Conservation (phyloP, 2,329 filamentous ascomycete species). For the Alternaria longipes region DNA sequence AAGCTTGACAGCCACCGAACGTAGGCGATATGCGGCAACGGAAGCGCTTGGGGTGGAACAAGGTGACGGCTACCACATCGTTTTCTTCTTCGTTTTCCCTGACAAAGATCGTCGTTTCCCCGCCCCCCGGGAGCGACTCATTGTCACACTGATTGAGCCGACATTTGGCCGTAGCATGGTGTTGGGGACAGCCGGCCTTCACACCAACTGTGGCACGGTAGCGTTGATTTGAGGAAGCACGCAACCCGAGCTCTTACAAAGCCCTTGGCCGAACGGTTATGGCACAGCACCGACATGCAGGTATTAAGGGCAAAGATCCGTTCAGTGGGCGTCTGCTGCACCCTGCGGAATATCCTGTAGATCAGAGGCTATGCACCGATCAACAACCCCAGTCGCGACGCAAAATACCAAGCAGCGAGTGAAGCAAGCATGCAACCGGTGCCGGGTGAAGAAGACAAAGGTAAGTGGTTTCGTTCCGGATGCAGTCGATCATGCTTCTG, state of each 20-base stretch:
- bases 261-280: background rate
- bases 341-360: background rate
- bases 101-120: background rate
- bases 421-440: constrained; percentile 17
- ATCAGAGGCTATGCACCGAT: background rate
- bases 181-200: background rate
- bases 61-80: no score
- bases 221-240: background rate
- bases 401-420: constrained; percentile 11
- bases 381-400: background rate
- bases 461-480: constrained; percentile 1
- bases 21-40: background rate
- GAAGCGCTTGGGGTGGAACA: no score
- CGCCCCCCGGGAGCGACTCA: background rate
- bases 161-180: background rate
- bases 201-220: background rate
- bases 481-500: background rate
- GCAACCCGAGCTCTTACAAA: constrained; percentile 1
- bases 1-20: background rate
- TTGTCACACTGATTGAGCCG: background rate
- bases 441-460: constrained; percentile 18
- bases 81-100: background rate
- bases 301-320: background rate
- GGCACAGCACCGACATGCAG: constrained; percentile 1
- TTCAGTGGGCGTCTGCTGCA: background rate